These are phyloP conservation scores for Boletus eberwhitei DNA, from an alignment of 768 basidiomycete genomes.

Conservation along the genomic window DNA sequence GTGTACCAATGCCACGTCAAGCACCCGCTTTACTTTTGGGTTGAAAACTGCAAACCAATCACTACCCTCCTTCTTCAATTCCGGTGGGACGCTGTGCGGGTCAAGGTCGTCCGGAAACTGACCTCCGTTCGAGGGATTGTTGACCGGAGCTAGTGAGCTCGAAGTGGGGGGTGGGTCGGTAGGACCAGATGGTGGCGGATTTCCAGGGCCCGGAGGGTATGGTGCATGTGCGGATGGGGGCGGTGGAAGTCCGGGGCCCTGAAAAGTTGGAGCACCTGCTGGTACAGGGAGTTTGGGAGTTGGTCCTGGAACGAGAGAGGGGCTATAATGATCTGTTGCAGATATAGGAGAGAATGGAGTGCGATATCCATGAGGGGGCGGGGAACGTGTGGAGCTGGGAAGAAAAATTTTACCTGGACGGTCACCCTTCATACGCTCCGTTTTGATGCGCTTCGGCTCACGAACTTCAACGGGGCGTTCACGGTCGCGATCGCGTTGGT, in stretches of 20 bases:
- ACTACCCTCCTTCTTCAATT: constrained; percentile 56
- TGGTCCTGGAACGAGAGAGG: constrained; percentile 37
- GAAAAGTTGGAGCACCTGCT: constrained; percentile 30
- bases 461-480: constrained; percentile 47
- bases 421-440: constrained; percentile 45
- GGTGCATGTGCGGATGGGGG: constrained; percentile 31
- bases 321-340: constrained; percentile 34
- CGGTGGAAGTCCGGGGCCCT: constrained; percentile 36
- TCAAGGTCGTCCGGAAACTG: constrained; percentile 36
- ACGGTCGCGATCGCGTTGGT: constrained; percentile 43
- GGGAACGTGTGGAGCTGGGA: constrained; percentile 26
- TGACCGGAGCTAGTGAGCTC: constrained; percentile 25
- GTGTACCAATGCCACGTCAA: constrained; percentile 81
- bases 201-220: constrained; percentile 32
- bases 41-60: constrained; percentile 94
- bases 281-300: constrained; percentile 36
- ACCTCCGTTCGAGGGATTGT: constrained; percentile 25
- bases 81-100: constrained; percentile 32
- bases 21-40: constrained; percentile 68
- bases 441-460: constrained; percentile 61
- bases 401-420: constrained; percentile 38
- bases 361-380: constrained; percentile 33
- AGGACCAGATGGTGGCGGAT: constrained; percentile 31
- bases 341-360: constrained; percentile 23
- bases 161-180: constrained; percentile 24